Evolutionary conservation across 2,329 filamentous ascomycete species (phyloP).

Genomic region (Xylariaceae sp.): DNA sequence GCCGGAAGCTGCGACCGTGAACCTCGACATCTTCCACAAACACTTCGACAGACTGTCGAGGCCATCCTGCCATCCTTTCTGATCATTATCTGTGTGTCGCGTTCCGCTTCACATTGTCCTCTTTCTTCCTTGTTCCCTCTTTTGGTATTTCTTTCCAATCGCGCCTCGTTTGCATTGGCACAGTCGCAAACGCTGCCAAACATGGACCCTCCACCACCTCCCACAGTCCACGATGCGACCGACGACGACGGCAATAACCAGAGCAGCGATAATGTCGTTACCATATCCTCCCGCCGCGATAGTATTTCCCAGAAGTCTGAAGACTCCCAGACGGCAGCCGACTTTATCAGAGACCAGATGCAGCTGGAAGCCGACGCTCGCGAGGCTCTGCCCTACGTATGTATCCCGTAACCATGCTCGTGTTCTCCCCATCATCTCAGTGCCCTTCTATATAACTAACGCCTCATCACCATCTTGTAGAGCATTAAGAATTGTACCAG

Average conservation of each 20-base stretch:
- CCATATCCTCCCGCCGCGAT: conserved; percentile 44
- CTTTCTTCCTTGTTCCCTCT: too few species aligned
- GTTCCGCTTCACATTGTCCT: too few species aligned
- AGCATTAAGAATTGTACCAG: conserved; percentile 93
- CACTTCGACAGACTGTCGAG: too few species aligned
- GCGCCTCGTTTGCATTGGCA: too few species aligned
- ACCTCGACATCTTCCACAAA: too few species aligned
- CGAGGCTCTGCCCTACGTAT: conserved; percentile 88
- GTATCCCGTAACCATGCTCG: conserved; percentile 26
- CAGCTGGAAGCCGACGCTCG: conserved; percentile 91
- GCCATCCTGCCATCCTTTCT: too few species aligned
- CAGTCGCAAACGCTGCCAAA: not conserved
- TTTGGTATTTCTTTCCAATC: too few species aligned
- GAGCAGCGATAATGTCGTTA: conserved; percentile 9
- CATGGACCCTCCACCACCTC: conserved; percentile 37
- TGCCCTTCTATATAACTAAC: conserved; percentile 23
- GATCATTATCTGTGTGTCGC: too few species aligned
- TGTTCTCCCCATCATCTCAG: conserved; percentile 1
- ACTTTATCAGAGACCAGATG: conserved; percentile 86
- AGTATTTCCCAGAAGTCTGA: conserved; percentile 59
- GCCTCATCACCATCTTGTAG: conserved; percentile 41
- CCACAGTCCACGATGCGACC: conserved; percentile 26
- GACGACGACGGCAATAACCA: conserved; percentile 11
- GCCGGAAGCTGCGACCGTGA: too few species aligned
- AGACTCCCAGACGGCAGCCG: conserved; percentile 69